Percentiles rank a stretch among this genome's conserved stretches.
These are phyloP conservation scores for Austroboletus niveus DNA, from an alignment of 1,284 basidiomycete genomes.

Conservation along the genomic window DNA sequence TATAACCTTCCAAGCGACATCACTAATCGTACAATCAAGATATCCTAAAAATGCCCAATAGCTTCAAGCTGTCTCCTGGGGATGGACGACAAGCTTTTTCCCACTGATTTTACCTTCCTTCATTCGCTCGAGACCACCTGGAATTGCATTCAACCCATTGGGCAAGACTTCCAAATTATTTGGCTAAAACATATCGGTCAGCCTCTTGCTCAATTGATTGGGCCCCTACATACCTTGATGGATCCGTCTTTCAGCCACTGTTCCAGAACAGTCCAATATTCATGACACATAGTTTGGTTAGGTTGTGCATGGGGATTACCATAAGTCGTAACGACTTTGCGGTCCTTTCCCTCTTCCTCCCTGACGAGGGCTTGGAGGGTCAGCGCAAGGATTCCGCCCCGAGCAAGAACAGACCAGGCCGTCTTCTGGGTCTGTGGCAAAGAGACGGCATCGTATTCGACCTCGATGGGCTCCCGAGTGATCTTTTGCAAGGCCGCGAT, in stretches of 20 bases:
- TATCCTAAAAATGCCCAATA: neutral
- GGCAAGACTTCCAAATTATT: slow-evolving; percentile 44
- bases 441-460: slow-evolving; percentile 43
- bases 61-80: slow-evolving; percentile 42
- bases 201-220: neutral
- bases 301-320: slow-evolving; percentile 23
- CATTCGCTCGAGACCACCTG: slow-evolving; percentile 42
- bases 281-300: slow-evolving; percentile 26
- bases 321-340: slow-evolving; percentile 27
- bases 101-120: slow-evolving; percentile 43
- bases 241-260: slow-evolving; percentile 35
- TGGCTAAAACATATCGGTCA: slow-evolving; percentile 26
- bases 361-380: slow-evolving; percentile 23
- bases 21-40: slow-evolving; percentile 18
- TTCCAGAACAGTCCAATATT: slow-evolving; percentile 29
- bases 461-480: slow-evolving; percentile 31
- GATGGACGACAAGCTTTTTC: slow-evolving; percentile 48
- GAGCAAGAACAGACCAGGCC: slow-evolving; percentile 27
- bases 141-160: slow-evolving; percentile 45
- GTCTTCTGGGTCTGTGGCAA: slow-evolving; percentile 29
- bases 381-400: slow-evolving; percentile 26
- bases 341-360: slow-evolving; percentile 22
- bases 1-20: neutral
- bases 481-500: slow-evolving; percentile 29
- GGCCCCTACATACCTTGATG: slow-evolving; percentile 33